These are phyloP conservation scores for Adiantum capillusveneris DNA, from an alignment of 75 land plant species.

Conservation along the genomic window DNA sequence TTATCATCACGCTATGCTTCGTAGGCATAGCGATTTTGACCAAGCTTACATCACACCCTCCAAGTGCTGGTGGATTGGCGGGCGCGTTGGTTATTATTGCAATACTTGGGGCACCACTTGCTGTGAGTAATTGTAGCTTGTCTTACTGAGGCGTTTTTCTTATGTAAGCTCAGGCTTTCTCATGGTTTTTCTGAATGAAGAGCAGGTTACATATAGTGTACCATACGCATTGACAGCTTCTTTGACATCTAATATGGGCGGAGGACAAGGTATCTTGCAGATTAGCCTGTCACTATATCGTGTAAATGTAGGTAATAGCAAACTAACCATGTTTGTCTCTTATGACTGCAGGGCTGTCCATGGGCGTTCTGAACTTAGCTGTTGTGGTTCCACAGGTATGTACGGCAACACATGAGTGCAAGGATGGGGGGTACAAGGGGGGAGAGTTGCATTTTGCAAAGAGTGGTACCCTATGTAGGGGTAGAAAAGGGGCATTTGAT, in stretches of 20 bases:
- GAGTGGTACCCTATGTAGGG: no score
- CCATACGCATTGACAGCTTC: constrained; percentile 84
- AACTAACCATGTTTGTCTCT: no score
- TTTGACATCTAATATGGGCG: constrained; percentile 56
- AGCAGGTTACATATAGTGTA: constrained; percentile 87
- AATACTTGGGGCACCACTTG: constrained; percentile 81
- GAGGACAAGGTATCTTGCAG: constrained; percentile 64
- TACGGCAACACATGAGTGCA: no score
- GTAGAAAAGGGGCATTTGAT: no score
- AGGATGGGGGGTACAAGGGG: no score
- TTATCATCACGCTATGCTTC: constrained; percentile 58
- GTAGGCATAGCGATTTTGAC: constrained; percentile 42
- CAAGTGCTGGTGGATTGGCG: constrained; percentile 37
- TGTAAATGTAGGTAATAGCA: no score
- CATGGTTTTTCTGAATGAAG: no score
- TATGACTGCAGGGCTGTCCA: constrained; percentile 65
- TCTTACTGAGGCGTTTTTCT: no score
- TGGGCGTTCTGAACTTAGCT: constrained; percentile 90
- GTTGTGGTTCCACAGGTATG: constrained; percentile 94
- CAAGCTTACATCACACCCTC: constrained; percentile 32
- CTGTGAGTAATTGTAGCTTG: constrained; percentile 73
- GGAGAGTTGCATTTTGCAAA: no score
- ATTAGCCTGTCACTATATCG: not conserved
- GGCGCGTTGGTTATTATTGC: constrained; percentile 50
- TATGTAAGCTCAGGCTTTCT: no score